Conservation (phyloP, 164 flowering plant species). For the Tetrastigma voinierianum region DNA sequence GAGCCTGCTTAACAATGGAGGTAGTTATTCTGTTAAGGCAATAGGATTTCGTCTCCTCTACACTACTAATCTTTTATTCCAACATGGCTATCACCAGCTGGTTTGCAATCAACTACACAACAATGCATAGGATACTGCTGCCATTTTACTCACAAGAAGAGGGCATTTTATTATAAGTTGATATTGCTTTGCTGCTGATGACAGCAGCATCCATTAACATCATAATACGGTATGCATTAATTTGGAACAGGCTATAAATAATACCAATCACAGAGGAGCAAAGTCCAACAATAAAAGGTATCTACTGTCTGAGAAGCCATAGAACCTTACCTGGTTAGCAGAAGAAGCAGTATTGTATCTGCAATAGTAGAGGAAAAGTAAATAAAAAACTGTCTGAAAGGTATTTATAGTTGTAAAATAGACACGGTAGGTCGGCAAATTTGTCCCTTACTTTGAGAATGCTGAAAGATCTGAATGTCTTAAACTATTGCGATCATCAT, state of each 20-base stretch:
- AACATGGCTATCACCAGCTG: neutral
- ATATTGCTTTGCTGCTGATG: neutral
- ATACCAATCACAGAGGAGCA: neutral
- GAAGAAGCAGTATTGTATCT: constrained; percentile 61
- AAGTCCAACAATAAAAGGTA: neutral
- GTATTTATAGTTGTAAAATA: neutral
- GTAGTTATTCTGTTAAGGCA: constrained; percentile 4
- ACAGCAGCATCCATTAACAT: neutral
- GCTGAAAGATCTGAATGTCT: constrained; percentile 78
- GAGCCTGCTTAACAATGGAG: constrained; percentile 24
- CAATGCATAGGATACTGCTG: neutral
- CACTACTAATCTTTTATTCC: neutral
- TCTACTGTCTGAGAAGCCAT: neutral
- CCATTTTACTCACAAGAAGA: neutral
- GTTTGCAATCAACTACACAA: neutral
- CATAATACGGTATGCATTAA: neutral
- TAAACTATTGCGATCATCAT: constrained; percentile 41
- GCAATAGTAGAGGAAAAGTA: constrained; percentile 22
- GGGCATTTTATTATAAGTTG: neutral
- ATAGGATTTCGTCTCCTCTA: constrained; percentile 3
- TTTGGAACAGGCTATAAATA: neutral
- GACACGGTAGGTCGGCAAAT: neutral
- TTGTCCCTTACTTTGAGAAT: constrained; percentile 60
- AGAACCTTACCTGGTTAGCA: constrained; percentile 38
- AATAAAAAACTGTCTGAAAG: neutral